A percentile compares a stretch with the other conserved stretches of the same genome.
phyloP scores from a whole-genome alignment of 2,329 filamentous ascomycete species.

The Botryotinia narcissicola region DNA sequence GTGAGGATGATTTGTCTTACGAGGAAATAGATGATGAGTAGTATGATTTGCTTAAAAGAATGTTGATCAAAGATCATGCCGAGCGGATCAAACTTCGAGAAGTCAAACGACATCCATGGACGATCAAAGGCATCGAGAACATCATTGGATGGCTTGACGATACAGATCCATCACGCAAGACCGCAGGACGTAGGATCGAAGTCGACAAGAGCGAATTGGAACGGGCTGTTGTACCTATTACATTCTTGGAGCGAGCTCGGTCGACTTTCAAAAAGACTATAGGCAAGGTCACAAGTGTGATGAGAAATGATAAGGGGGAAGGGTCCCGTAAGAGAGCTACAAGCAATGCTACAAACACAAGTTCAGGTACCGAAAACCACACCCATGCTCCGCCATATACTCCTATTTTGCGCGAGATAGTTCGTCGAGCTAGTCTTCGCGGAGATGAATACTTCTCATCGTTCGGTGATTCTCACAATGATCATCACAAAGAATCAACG shows the following conservation, averaged over 20 bases:
- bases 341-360: slow-evolving; percentile 61
- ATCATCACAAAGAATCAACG: slow-evolving; percentile 42
- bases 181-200: slow-evolving; percentile 81
- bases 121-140: slow-evolving; percentile 74
- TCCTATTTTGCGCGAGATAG: slow-evolving; percentile 38
- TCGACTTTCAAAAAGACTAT: slow-evolving; percentile 71
- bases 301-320: slow-evolving; percentile 52
- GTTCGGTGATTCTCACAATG: slow-evolving; percentile 39
- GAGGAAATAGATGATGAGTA: slow-evolving; percentile 82
- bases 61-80: slow-evolving; percentile 85
- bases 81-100: slow-evolving; percentile 86
- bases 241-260: slow-evolving; percentile 78
- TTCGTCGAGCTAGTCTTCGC: slow-evolving; percentile 54
- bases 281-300: slow-evolving; percentile 54
- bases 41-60: slow-evolving; percentile 71
- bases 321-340: slow-evolving; percentile 55
- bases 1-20: slow-evolving; percentile 76
- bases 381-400: slow-evolving; percentile 43
- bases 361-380: slow-evolving; percentile 59
- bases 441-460: slow-evolving; percentile 58
- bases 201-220: slow-evolving; percentile 90
- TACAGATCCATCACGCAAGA: slow-evolving; percentile 78
- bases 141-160: slow-evolving; percentile 85
- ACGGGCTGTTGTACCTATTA: slow-evolving; percentile 83
- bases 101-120: slow-evolving; percentile 93